A percentile compares a stretch with the other conserved stretches of the same genome.
These are phyloP conservation scores for Amyloporia xantha DNA, from an alignment of 768 basidiomycete species.

Conservation along the genomic window DNA sequence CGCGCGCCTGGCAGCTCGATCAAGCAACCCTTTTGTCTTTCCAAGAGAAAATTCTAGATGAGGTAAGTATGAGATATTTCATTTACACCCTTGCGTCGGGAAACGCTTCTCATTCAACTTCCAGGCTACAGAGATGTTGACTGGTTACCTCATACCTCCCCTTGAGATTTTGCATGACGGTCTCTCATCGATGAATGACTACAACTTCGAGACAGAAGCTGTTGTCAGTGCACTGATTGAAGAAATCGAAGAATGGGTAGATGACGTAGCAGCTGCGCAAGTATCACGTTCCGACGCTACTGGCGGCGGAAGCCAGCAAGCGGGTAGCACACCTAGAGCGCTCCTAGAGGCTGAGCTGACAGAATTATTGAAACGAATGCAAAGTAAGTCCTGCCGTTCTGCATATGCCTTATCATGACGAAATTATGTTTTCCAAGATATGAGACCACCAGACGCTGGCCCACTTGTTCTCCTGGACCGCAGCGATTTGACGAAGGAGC, in stretches of 20 bases:
- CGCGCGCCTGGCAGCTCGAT: slow-evolving; percentile 28
- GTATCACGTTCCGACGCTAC: too few species aligned
- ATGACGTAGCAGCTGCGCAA: slow-evolving; percentile 5
- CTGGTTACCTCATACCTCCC: slow-evolving; percentile 18
- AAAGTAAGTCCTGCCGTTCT: slow-evolving; percentile 6
- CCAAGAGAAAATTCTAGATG: slow-evolving; percentile 19
- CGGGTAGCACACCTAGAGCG: not conserved
- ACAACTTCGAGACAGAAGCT: slow-evolving; percentile 25
- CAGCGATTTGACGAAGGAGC: slow-evolving; percentile 7
- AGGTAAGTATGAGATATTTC: slow-evolving; percentile 13
- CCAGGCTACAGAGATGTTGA: slow-evolving; percentile 18
- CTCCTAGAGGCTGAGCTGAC: slow-evolving; percentile 2
- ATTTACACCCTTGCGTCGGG: not conserved
- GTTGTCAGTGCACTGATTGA: slow-evolving; percentile 28
- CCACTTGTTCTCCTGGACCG: slow-evolving; percentile 13
- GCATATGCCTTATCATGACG: too few species aligned
- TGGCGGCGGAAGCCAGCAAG: not conserved
- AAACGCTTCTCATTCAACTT: not conserved
- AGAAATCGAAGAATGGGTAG: slow-evolving; percentile 24
- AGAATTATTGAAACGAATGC: slow-evolving; percentile 8
- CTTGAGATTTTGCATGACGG: slow-evolving; percentile 22
- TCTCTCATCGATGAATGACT: slow-evolving; percentile 8
- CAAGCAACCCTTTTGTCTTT: slow-evolving; percentile 22
- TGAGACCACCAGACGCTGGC: not conserved
- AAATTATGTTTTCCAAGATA: not conserved